These are phyloP conservation scores for Coemansia biformis DNA, from an alignment of 192 early-diverging fungal species.

Conservation along the genomic window DNA sequence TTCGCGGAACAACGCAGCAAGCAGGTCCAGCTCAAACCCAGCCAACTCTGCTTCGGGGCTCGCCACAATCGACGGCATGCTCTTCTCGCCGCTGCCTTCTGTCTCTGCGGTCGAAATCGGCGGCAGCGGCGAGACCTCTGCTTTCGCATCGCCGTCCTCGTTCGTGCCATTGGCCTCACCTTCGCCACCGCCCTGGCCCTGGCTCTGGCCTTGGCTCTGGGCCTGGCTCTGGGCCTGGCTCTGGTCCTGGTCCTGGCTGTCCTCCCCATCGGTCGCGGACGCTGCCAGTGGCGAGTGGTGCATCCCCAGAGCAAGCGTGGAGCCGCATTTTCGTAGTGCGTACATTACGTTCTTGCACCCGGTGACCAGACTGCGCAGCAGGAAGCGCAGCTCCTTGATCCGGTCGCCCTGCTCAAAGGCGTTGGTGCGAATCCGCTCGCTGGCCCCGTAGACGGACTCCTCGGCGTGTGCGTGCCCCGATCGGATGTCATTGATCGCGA, in stretches of 20 bases:
- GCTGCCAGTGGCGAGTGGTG: constrained; percentile 5
- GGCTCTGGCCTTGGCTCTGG: too few relatives aligned
- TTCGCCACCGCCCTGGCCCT: too few relatives aligned
- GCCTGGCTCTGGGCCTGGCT: too few relatives aligned
- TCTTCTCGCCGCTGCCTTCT: too few relatives aligned
- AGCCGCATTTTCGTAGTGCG: constrained; percentile 69
- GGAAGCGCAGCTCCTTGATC: constrained; percentile 68
- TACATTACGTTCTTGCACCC: constrained; percentile 79
- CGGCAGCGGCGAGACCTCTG: too few relatives aligned
- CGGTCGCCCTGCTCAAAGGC: constrained; percentile 46
- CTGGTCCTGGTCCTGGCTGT: too few relatives aligned
- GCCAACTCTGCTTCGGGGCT: constrained; percentile 37
- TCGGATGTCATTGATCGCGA: constrained; percentile 26
- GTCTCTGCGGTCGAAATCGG: too few relatives aligned
- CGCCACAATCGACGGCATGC: constrained; percentile 10
- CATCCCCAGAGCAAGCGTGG: constrained; percentile 47
- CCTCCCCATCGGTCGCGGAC: constrained; percentile 2
- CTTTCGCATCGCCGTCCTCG: too few relatives aligned
- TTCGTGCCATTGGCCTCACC: too few relatives aligned
- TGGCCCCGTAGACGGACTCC: constrained; percentile 34
- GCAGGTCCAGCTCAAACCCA: constrained; percentile 46
- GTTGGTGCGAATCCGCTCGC: constrained; percentile 44
- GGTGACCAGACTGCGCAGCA: constrained; percentile 85
- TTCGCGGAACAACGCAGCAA: constrained; percentile 41
- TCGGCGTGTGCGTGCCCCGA: constrained; percentile 21